These are phyloP conservation scores for Aspergillus sp. DNA, from an alignment of 2,329 filamentous ascomycete genomes.

Conservation along the genomic window DNA sequence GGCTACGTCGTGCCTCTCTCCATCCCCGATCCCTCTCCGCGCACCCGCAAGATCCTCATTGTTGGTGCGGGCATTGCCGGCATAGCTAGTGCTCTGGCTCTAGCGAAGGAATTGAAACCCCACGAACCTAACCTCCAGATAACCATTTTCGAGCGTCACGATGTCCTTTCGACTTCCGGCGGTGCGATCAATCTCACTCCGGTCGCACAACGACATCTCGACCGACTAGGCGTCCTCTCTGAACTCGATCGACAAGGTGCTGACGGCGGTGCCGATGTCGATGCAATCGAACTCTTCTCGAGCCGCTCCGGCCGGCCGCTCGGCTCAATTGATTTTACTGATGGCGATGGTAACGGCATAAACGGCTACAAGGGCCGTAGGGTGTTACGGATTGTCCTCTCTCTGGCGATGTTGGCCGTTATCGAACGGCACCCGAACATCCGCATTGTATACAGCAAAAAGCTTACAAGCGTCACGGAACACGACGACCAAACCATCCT, in stretches of 20 bases:
- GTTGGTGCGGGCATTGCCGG: conserved; percentile 38
- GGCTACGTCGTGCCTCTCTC: conserved; percentile 5
- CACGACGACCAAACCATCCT: conserved; percentile 30
- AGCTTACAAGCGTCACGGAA: conserved; percentile 38
- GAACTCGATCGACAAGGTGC: conserved; percentile 39
- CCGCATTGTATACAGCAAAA: conserved; percentile 44
- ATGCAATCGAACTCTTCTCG: conserved; percentile 43
- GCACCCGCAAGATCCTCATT: conserved; percentile 30
- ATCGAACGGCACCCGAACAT: conserved; percentile 37
- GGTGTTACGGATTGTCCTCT: conserved; percentile 43
- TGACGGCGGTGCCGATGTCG: conserved; percentile 41
- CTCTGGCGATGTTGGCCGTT: conserved; percentile 42
- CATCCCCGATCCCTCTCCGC: conserved; percentile 6
- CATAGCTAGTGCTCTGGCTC: conserved; percentile 32
- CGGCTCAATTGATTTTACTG: conserved; percentile 40
- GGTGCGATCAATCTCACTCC: conserved; percentile 48
- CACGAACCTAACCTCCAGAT: conserved; percentile 36
- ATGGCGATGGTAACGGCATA: conserved; percentile 36
- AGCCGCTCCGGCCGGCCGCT: conserved; percentile 39
- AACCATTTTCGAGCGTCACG: conserved; percentile 41
- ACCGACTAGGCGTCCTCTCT: conserved; percentile 41
- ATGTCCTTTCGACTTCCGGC: conserved; percentile 43
- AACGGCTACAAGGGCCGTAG: conserved; percentile 42
- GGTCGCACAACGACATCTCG: conserved; percentile 44
- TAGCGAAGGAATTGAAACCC: conserved; percentile 33